Evolutionary conservation across 441 rosid species (phyloP).

Genomic region (Hura crepitans): DNA sequence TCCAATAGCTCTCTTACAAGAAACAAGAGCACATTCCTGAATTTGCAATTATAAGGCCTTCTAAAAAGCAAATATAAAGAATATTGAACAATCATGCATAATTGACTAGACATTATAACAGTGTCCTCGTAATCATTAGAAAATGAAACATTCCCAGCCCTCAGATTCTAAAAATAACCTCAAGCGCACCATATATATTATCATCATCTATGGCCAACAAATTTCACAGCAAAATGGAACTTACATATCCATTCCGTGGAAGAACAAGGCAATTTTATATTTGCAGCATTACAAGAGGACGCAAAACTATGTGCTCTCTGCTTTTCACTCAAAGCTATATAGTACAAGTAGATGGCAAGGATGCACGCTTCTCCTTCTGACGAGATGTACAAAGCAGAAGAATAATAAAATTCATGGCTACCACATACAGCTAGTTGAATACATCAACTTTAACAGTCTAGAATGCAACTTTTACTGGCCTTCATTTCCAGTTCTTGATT

Average conservation of each 20-base stretch:
- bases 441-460: not conserved
- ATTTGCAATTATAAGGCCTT: not conserved
- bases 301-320: conserved; percentile 45
- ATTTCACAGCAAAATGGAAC: conserved; percentile 25
- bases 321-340: conserved; percentile 68
- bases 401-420: not conserved
- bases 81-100: not conserved
- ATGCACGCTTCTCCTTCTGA: not conserved
- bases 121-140: not conserved
- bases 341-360: not conserved
- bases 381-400: not conserved
- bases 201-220: conserved; percentile 12
- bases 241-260: conserved; percentile 30
- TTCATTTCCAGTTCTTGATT: not conserved
- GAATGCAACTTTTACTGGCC: not conserved
- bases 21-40: not conserved
- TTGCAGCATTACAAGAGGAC: conserved; percentile 67
- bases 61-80: not conserved
- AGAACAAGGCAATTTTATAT: conserved; percentile 37
- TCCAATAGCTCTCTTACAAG: not conserved
- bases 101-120: no score
- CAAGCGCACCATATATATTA: not conserved
- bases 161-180: not conserved
- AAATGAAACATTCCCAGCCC: not conserved
- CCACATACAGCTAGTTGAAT: not conserved